Base-by-base conservation (phyloP, 2,329 filamentous ascomycete species). In the Penicillium sp. region DNA sequence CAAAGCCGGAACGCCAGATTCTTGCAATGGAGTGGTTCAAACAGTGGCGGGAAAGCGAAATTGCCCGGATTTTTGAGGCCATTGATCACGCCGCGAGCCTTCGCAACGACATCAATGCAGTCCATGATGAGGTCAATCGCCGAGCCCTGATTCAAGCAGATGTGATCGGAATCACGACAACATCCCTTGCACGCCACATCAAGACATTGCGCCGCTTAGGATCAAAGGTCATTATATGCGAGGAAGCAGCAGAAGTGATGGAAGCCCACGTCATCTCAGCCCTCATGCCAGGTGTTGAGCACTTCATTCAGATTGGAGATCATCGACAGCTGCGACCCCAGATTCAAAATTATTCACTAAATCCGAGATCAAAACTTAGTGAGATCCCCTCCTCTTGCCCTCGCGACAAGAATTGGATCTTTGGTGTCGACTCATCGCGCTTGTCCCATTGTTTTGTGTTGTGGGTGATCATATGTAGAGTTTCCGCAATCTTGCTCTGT, bases 201-300 rank as follows among this genome's bases (percentile, higher is more conserved):
- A 26, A 62, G 16, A 61, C 46, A 43, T 5, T 62, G 0, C 60
- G 54, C 2, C 47, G 52, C 1, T 0, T 61, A 19, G 23, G 44
- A 14, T 10, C 50, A 19, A 62, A 55, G 8, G 56, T 47, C n/a
- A 26, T 89, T 14, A 66, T 89, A 1, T 87, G 83, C 32, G 86
- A 90, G 65, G 86, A 90, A 62, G 86, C 86, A 1, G 86, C 81
- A 0, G 86, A 90, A 57, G 82, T 89, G 0, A 73, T 89, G 30
- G 87, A 90, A 65, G 76, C 82, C 0, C 85, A 89, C 55, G 72
- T 66, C 7, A 59, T 78, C 6, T 66, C 70, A 4, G 62, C 74
- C 2, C 57, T 77, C 1, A 56, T 77, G 29, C 74, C 73, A 3
- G 67, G 59, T 0, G 57, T 78, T 10, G 69, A 78, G 47, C 73